A percentile compares a stretch with the other conserved stretches of the same genome.
These are phyloP conservation scores for Aspergillus quadricinctus DNA, from an alignment of 2,329 filamentous ascomycete species.

Conservation along the genomic window DNA sequence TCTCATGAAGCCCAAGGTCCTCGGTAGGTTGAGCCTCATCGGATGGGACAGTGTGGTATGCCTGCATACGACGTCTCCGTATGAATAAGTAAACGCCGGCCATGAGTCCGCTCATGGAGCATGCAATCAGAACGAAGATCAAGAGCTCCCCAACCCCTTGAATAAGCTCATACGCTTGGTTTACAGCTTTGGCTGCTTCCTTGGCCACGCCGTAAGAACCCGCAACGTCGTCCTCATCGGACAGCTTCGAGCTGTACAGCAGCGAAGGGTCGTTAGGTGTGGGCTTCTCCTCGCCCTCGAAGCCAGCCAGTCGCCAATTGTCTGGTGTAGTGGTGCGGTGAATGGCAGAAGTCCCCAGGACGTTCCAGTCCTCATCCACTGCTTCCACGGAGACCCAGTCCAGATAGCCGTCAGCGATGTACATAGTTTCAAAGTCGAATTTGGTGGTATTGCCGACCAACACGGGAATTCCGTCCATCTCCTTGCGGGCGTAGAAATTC, in stretches of 20 bases:
- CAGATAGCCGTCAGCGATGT: slow-evolving; percentile 25
- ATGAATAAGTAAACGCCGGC: slow-evolving; percentile 18
- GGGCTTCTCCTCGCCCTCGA: slow-evolving; percentile 19
- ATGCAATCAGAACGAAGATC: slow-evolving; percentile 24
- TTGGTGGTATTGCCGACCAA: slow-evolving; percentile 27
- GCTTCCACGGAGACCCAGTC: slow-evolving; percentile 30
- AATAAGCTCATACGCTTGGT: slow-evolving; percentile 29
- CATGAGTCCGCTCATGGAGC: slow-evolving; percentile 21
- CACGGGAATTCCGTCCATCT: slow-evolving; percentile 18
- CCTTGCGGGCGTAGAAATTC: slow-evolving; percentile 27
- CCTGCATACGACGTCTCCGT: slow-evolving; percentile 18
- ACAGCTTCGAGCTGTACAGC: slow-evolving; percentile 12
- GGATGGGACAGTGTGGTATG: slow-evolving; percentile 27
- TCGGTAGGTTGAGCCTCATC: slow-evolving; percentile 25
- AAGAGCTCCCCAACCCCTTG: slow-evolving; percentile 26
- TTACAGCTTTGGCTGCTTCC: slow-evolving; percentile 24
- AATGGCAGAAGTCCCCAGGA: slow-evolving; percentile 25
- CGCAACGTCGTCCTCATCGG: slow-evolving; percentile 11
- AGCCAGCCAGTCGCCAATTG: slow-evolving; percentile 30
- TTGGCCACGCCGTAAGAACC: slow-evolving; percentile 11
- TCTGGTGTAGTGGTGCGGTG: slow-evolving; percentile 21
- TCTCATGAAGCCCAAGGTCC: slow-evolving; percentile 1
- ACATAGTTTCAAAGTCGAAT: slow-evolving; percentile 35
- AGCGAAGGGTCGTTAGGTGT: slow-evolving; percentile 25
- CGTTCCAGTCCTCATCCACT: slow-evolving; percentile 20